phyloP scores from a whole-genome alignment of 2,329 filamentous ascomycete species.

The Trichocomaceae sp. region DNA sequence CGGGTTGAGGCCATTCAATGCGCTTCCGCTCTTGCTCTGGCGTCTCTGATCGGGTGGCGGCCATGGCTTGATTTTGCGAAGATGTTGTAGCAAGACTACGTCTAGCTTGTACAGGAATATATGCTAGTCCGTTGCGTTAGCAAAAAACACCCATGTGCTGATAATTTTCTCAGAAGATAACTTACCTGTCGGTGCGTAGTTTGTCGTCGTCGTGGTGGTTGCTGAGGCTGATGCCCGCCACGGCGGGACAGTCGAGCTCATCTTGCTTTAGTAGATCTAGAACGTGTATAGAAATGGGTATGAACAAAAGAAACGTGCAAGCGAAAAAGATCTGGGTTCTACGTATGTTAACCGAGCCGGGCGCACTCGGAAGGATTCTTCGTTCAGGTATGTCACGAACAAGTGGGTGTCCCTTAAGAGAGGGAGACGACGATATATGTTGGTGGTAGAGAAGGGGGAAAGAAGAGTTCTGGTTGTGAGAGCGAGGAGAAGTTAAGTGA shows the following conservation, averaged over 20 bases:
- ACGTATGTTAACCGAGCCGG: background rate
- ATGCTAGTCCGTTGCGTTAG: constrained; percentile 41
- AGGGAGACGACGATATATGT: background rate
- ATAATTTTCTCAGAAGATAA: constrained; percentile 10
- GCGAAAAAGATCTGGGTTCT: constrained; percentile 9
- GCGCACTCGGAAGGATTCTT: background rate
- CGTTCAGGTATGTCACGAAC: background rate
- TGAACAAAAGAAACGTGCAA: constrained; percentile 13
- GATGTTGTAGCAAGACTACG: constrained; percentile 46
- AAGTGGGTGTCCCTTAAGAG: background rate
- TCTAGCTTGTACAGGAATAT: constrained; percentile 56
- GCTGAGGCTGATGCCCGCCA: constrained; percentile 32
- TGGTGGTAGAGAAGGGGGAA: background rate
- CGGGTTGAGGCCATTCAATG: constrained; percentile 73
- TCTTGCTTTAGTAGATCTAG: constrained; percentile 18
- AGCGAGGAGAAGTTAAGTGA: background rate
- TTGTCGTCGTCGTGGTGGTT: constrained; percentile 23
- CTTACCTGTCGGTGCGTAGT: constrained; percentile 31
- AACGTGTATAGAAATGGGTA: constrained; percentile 5
- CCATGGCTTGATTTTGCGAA: constrained; percentile 17
- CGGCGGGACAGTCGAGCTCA: constrained; percentile 36
- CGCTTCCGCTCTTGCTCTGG: constrained; percentile 40
- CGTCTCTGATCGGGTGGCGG: constrained; percentile 27
- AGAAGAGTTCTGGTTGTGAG: background rate
- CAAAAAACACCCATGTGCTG: constrained; percentile 5